Percentiles rank a stretch among this genome's conserved stretches.
phyloP scores from a whole-genome alignment of 495 filamentous ascomycete species.

The Durotheca rogersii region DNA sequence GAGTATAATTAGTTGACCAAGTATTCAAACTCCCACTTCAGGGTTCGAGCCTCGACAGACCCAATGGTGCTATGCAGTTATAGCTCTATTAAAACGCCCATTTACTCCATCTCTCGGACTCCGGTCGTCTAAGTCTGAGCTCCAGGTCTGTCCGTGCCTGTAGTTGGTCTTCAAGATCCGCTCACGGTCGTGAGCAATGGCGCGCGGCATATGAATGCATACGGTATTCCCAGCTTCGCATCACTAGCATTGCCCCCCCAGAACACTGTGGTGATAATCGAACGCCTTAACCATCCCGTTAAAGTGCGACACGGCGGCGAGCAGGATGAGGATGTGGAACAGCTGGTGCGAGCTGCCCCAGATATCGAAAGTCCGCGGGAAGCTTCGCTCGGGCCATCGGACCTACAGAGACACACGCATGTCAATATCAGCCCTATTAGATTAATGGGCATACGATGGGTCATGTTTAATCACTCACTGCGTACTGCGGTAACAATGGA shows the following conservation, averaged over 20 bases:
- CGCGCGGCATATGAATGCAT: background rate
- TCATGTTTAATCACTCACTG: slow-evolving; percentile 22
- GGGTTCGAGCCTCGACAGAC: too few species aligned
- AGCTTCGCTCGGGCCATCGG: slow-evolving; percentile 62
- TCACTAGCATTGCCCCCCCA: slow-evolving; percentile 38
- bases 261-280: slow-evolving; percentile 47
- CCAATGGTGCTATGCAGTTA: too few species aligned
- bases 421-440: slow-evolving; percentile 18
- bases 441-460: background rate
- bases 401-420: too few species aligned
- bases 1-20: too few species aligned
- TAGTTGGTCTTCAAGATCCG: background rate
- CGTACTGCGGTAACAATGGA: slow-evolving; percentile 11
- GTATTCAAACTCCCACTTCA: too few species aligned
- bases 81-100: too few species aligned
- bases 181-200: background rate
- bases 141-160: too few species aligned
- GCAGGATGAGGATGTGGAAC: slow-evolving; percentile 71
- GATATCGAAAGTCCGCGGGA: slow-evolving; percentile 68
- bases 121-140: too few species aligned
- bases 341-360: slow-evolving; percentile 79
- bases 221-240: background rate
- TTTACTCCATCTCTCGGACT: too few species aligned
- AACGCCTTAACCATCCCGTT: slow-evolving; percentile 59
- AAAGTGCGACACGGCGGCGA: slow-evolving; percentile 65